Percentiles rank a stretch among this genome's conserved stretches.
These are phyloP conservation scores for Penicillium thymicola DNA, from an alignment of 2,329 filamentous ascomycete species.

Conservation along the genomic window DNA sequence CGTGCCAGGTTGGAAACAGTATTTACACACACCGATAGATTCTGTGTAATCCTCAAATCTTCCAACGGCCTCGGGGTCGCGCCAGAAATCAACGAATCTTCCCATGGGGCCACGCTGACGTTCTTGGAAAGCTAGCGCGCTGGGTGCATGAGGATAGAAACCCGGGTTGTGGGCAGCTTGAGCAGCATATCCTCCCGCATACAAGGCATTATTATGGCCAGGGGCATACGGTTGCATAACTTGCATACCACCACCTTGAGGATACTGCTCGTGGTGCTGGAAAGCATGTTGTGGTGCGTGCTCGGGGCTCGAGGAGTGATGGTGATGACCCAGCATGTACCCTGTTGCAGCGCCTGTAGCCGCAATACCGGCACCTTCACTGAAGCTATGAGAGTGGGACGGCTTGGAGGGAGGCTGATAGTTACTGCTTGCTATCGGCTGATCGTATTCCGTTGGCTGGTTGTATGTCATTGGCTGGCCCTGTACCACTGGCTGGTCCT, in stretches of 20 bases:
- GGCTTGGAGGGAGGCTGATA: conserved; percentile 20
- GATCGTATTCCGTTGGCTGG: neutral
- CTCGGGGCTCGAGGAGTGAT: conserved; percentile 30
- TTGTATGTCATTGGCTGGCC: neutral
- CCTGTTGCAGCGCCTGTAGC: conserved; percentile 43
- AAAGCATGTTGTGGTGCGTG: conserved; percentile 32
- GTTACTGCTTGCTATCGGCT: conserved; percentile 13
- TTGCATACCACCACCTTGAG: conserved; percentile 15
- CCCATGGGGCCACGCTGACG: conserved; percentile 56
- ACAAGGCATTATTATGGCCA: conserved; percentile 41
- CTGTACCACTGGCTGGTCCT: neutral
- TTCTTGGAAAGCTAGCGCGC: conserved; percentile 48
- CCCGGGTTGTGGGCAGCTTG: conserved; percentile 32
- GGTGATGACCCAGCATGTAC: conserved; percentile 38
- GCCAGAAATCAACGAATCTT: conserved; percentile 59
- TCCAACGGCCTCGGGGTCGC: conserved; percentile 61
- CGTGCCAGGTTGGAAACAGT: conserved; percentile 62
- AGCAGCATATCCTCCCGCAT: conserved; percentile 41
- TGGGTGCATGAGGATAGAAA: conserved; percentile 32
- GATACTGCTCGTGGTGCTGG: conserved; percentile 29
- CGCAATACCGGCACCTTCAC: conserved; percentile 36
- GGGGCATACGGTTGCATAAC: conserved; percentile 4
- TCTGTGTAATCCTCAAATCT: conserved; percentile 67
- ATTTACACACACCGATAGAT: conserved; percentile 62
- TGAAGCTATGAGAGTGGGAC: conserved; percentile 31